Evolutionary conservation across 306 rosid species (phyloP), one percentile per base, ranked within the genome.

Genomic region (cucumber (Cucumis sativus)): DNA sequence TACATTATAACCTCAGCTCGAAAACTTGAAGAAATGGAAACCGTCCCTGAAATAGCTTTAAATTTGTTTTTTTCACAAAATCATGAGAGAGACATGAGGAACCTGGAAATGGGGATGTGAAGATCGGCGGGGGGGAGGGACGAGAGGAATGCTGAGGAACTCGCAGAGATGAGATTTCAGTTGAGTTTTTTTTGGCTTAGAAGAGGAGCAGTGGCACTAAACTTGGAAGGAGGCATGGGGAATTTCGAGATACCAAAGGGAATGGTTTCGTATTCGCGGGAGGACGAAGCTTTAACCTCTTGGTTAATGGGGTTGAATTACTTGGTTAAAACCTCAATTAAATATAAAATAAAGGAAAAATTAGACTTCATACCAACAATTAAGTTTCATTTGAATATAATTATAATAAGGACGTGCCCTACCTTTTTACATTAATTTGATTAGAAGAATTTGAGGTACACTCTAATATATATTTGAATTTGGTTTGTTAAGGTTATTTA

Each of bases 111-210:
- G 17, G 85, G 41, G 76, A 82, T 58, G 17, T 89, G 83, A 1
- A 63, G 83, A 20, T 74, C 78, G 21, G 74, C 43, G 60, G 86
- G 86, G 86, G 70, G 89, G 89, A 78, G 92, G 78, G 0, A 69
- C 76, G 10, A 65, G 84, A n/a, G 89, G 88, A 76, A 87, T 43
- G 56, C 86, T 85, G 16, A 88, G 75, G 79, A 84, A 88, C 80
- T 80, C 77, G 87, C 92, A 83, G 65, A 87, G 84, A 63, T 87
- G 54, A 18, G 77, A 30, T 74, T 54, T 54, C 2, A 74, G 14
- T 33, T 74, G 25, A 30, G 16, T 10, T 30, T 74, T 73, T 1
- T 73, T 1, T 30, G 17, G 77, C 64, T 74, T 2, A 55, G 62
- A 74, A 72, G 60, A 52, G 13, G 40, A 47, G 77, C 61, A 15